A percentile compares a stretch with the other conserved stretches of the same genome.
Evolutionary conservation across 371 early-diverging fungal species (phyloP).

Genomic region (Entomophthora muscae): DNA sequence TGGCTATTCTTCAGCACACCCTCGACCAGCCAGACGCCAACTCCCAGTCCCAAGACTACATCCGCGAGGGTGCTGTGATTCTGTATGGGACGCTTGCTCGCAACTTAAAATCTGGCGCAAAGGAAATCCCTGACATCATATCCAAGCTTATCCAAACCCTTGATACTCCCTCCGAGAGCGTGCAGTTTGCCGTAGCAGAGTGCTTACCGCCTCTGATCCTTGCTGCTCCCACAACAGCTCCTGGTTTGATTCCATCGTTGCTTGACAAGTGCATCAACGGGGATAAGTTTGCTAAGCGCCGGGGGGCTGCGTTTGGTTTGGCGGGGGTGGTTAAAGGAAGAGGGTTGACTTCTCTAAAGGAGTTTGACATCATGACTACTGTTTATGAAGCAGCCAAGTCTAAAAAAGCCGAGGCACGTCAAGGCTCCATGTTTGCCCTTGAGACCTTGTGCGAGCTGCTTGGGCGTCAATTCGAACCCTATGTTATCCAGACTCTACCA

Average conservation of each 20-base stretch:
- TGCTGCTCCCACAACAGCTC: conserved; percentile 37
- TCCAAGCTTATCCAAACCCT: conserved; percentile 74
- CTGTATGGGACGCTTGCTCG: conserved; percentile 81
- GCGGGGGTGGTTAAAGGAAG: conserved; percentile 92
- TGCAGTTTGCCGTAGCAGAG: conserved; percentile 84
- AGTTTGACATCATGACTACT: conserved; percentile 55
- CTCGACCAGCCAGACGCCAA: conserved; percentile 37
- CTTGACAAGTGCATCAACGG: conserved; percentile 47
- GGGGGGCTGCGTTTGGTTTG: conserved; percentile 92
- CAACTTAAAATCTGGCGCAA: conserved; percentile 53
- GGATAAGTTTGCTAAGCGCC: conserved; percentile 70
- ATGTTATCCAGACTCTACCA: conserved; percentile 83
- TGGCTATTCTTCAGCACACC: conserved; percentile 55
- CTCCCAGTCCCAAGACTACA: conserved; percentile 51
- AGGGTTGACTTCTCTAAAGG: conserved; percentile 74
- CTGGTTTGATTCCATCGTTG: conserved; percentile 39
- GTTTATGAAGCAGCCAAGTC: conserved; percentile 72
- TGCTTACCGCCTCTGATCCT: conserved; percentile 88
- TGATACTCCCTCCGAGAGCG: conserved; percentile 89
- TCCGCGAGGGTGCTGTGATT: conserved; percentile 82
- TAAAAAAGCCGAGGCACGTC: conserved; percentile 48
- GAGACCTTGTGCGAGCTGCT: conserved; percentile 83
- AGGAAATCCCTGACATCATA: conserved; percentile 57
- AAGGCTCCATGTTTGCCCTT: no score
- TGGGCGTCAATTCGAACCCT: conserved; percentile 94